Evolutionary conservation across 1,139 yeast species (phyloP).

Genomic region (Eremothecium coryli): DNA sequence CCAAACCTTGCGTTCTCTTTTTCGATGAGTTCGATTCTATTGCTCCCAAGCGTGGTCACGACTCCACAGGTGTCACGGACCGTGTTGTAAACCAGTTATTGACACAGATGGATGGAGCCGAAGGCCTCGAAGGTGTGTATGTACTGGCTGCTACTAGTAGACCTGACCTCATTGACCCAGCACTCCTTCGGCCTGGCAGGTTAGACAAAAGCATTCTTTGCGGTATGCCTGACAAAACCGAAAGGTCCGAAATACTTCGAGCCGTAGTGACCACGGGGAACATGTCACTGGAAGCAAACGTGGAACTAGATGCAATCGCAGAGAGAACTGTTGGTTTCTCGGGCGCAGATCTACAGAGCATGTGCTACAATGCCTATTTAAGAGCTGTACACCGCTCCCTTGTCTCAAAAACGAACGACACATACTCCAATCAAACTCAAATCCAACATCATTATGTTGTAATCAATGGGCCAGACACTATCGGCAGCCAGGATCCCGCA

Average conservation of each 20-base stretch:
- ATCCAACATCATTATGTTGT: neutral
- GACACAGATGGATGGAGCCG: conserved; percentile 99
- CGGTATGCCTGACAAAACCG: conserved; percentile 68
- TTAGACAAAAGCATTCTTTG: conserved; percentile 86
- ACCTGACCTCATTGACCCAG: conserved; percentile 93
- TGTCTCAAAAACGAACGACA: conserved; percentile 33
- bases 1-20: conserved; percentile 82
- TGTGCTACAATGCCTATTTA: conserved; percentile 84
- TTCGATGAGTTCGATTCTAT: conserved; percentile 96
- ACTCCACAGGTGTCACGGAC: conserved; percentile 95
- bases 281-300: conserved; percentile 44
- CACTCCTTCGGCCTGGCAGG: conserved; percentile 90
- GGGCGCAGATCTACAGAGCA: conserved; percentile 93
- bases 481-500: neutral
- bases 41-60: conserved; percentile 97
- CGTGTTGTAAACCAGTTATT: conserved; percentile 94
- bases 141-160: conserved; percentile 94
- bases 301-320: conserved; percentile 51
- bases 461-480: neutral
- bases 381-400: conserved; percentile 79
- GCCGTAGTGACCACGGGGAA: conserved; percentile 30
- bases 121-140: conserved; percentile 92
- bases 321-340: conserved; percentile 63
- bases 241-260: conserved; percentile 62
- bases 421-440: conserved; percentile 1